Evolutionary conservation across 1,139 yeast species (phyloP), one percentile per base, ranked within the genome.

Genomic region (Pichia terricola): DNA sequence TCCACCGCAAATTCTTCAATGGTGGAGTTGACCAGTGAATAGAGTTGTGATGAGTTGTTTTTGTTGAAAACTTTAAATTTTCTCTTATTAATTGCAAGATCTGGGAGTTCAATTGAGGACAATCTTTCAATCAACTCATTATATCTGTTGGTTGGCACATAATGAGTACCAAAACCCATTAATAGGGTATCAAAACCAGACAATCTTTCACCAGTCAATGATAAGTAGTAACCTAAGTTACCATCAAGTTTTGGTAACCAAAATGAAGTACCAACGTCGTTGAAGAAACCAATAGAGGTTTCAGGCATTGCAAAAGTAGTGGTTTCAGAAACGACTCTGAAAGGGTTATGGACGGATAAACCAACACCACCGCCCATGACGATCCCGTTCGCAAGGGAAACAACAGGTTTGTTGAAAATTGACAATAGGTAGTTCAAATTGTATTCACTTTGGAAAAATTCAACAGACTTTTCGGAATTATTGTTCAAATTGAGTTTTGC

Each of bases 281-380:
- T 95, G 68, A 86, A 85, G 63, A 89, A 87, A 0, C 99, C 99
- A 61, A 94, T 91, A 56, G 86, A 91, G 73, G 94, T 83, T 64
- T 91, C 98, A 5, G 98, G 98, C 98, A 91, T 94, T 49, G 97
- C 95, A 66, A 89, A 76, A 59, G 81, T 74, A 25, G 97, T 89
- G 57, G 76, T 75, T 58, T 91, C 97, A 35, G 96, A 86, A 10
- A 94, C 94, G 40, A 91, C 70, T 60, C 98, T 77, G 70, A 89
- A 89, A 3, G 96, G 94, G n/a, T 89, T 84, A 64, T 94, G 97
- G 38, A 86, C 81, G 0, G 91, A 73, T 45, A 91, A 69, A 3
- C 98, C 98, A 38, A 87, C 95, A 55, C 98, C 98, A 44, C 98
- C 98, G 45, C 98, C 98, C 96, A 91, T 87, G 35, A 94, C 87